Evolutionary conservation across 2,329 filamentous ascomycete species (phyloP).

Genomic region (Clathrospora elynae): DNA sequence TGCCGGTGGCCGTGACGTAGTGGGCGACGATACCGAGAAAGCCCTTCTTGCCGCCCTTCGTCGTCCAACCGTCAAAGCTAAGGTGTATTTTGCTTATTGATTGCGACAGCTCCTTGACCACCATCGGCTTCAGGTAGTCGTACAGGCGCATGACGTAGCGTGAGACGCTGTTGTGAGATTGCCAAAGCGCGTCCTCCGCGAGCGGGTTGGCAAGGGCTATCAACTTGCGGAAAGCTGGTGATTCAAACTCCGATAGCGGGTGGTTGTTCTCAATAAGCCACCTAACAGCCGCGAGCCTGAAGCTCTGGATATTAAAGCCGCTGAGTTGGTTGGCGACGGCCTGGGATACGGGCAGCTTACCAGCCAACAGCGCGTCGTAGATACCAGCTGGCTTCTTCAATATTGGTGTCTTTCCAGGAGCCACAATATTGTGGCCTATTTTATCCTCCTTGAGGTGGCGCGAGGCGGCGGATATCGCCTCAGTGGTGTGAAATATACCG

Average conservation of each 20-base stretch:
- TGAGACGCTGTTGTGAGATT: constrained; percentile 2
- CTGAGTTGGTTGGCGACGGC: constrained; percentile 3
- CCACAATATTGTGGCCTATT: background rate
- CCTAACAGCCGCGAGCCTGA: constrained; percentile 3
- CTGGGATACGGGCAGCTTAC: background rate
- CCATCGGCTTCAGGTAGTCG: constrained; percentile 4
- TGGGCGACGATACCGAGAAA: constrained; percentile 8
- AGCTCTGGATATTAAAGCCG: constrained; percentile 9
- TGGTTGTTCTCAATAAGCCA: constrained; percentile 14
- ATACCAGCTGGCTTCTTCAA: background rate
- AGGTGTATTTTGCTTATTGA: constrained; percentile 5
- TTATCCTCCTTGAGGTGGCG: background rate
- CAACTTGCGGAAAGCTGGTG: constrained; percentile 4
- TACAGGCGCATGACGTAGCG: constrained; percentile 4
- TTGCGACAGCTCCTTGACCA: constrained; percentile 1
- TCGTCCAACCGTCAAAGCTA: constrained; percentile 4
- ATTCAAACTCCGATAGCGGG: constrained; percentile 7
- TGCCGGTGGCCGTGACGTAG: constrained; percentile 1
- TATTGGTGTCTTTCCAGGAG: background rate
- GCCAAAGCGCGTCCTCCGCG: constrained; percentile 8
- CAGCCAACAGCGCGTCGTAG: background rate
- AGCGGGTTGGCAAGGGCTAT: constrained; percentile 3
- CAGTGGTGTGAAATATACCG: background rate
- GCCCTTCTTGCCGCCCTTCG: constrained; percentile 1
- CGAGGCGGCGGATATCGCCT: background rate